Percentiles rank a stretch among this genome's conserved stretches.
Evolutionary conservation across 805 yeast genomes (phyloP).

Genomic region (Saccharomycopsis fibuligera): DNA sequence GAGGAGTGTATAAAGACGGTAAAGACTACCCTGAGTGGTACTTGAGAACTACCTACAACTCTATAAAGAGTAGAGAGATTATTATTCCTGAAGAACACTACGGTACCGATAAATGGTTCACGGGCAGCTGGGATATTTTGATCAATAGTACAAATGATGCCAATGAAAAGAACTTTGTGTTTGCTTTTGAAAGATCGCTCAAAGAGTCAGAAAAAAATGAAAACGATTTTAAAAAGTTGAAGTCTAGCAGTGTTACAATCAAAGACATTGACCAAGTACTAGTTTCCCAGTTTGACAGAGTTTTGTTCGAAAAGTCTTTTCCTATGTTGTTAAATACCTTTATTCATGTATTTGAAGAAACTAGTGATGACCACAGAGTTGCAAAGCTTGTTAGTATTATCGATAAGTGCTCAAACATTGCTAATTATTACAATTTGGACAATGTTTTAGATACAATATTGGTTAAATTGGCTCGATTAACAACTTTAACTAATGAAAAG

Average conservation of each 20-base stretch:
- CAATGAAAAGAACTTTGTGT: conserved; percentile 9
- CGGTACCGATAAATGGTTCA: conserved; percentile 88
- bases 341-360: conserved; percentile 74
- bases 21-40: conserved; percentile 84
- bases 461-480: conserved; percentile 58
- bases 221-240: conserved; percentile 2
- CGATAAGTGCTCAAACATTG: conserved; percentile 77
- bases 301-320: conserved; percentile 60
- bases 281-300: conserved; percentile 57
- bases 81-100: conserved; percentile 98
- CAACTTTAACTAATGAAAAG: conserved; percentile 47
- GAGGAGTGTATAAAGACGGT: conserved; percentile 68
- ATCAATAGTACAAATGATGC: conserved; percentile 39
- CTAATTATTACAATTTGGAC: conserved; percentile 53
- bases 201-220: conserved; percentile 8
- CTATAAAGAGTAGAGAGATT: conserved; percentile 81
- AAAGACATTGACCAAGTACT: conserved; percentile 28
- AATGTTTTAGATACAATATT: conserved; percentile 60
- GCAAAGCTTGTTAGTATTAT: conserved; percentile 82
- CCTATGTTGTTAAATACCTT: conserved; percentile 64
- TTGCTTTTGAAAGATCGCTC: conserved; percentile 17
- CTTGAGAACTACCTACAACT: conserved; percentile 68
- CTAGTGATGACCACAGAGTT: conserved; percentile 84
- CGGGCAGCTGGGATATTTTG: conserved; percentile 74
- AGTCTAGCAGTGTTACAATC: conserved; percentile 26